Evolutionary conservation across 2,329 filamentous ascomycete species (phyloP).

Genomic region (Amylocarpus encephaloides): DNA sequence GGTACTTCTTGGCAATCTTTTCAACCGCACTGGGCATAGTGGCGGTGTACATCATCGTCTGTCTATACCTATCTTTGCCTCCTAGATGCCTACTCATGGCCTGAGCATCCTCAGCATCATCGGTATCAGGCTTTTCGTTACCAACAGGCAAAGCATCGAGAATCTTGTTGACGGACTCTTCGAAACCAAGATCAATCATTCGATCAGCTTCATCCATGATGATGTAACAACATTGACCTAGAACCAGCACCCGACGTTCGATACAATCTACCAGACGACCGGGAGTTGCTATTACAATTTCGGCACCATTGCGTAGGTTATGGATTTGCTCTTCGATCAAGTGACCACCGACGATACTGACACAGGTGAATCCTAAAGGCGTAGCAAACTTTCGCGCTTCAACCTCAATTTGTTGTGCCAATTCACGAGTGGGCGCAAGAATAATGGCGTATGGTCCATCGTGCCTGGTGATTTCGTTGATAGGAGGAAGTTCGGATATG

Average conservation of each 20-base stretch:
- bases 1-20: constrained; percentile 93
- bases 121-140: constrained; percentile 92
- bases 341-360: constrained; percentile 97
- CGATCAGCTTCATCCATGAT: constrained; percentile 99
- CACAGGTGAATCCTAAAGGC: constrained; percentile 86
- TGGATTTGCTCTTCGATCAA: constrained; percentile 90
- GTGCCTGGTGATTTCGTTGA: constrained; percentile 81
- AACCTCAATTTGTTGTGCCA: constrained; percentile 94
- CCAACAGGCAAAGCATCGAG: constrained; percentile 85
- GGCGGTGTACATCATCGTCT: constrained; percentile 99
- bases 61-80: constrained; percentile 74
- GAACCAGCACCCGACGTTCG: constrained; percentile 81
- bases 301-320: constrained; percentile 82
- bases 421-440: constrained; percentile 88
- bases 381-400: constrained; percentile 90
- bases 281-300: constrained; percentile 97
- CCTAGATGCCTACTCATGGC: constrained; percentile 79
- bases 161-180: constrained; percentile 96
- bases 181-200: constrained; percentile 98
- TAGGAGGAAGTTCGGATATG: constrained; percentile 80
- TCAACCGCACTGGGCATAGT: constrained; percentile 94
- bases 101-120: constrained; percentile 78
- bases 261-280: constrained; percentile 97
- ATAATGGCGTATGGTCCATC: constrained; percentile 98
- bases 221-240: constrained; percentile 95